Evolutionary conservation across 2,329 filamentous ascomycete genomes (phyloP).

Genomic region (Fusarium secorum): DNA sequence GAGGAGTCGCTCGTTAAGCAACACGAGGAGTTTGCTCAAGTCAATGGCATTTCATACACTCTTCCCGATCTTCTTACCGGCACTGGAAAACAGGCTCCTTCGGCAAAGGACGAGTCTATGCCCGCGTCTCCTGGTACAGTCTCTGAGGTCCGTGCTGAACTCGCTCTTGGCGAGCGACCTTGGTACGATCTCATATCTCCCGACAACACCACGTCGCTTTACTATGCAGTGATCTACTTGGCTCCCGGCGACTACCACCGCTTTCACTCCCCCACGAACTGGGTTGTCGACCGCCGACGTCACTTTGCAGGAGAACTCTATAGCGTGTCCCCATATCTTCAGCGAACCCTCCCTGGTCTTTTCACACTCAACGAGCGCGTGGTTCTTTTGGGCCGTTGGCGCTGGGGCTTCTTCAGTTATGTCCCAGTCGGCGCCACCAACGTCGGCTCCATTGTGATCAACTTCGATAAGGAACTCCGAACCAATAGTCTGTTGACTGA

Average conservation of each 20-base stretch:
- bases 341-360: constrained; percentile 88
- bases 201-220: constrained; percentile 75
- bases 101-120: constrained; percentile 77
- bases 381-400: constrained; percentile 91
- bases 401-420: constrained; percentile 96
- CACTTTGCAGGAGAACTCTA: constrained; percentile 98
- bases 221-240: constrained; percentile 95
- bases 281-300: constrained; percentile 93
- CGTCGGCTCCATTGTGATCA: constrained; percentile 94
- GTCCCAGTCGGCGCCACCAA: constrained; percentile 97
- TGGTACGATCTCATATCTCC: constrained; percentile 75
- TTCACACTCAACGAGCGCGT: constrained; percentile 98
- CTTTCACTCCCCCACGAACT: constrained; percentile 93
- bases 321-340: constrained; percentile 93
- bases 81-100: constrained; percentile 53
- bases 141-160: constrained; percentile 82
- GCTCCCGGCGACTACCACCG: constrained; percentile 98
- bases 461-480: constrained; percentile 93
- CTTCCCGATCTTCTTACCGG: constrained; percentile 88
- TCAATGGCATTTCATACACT: constrained; percentile 96
- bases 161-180: constrained; percentile 74
- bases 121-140: constrained; percentile 71
- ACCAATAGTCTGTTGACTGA: constrained; percentile 94
- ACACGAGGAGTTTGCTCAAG: constrained; percentile 90
- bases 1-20: constrained; percentile 74